Conservation (phyloP, 2,329 filamentous ascomycete species). For the Penicillium sp. region DNA sequence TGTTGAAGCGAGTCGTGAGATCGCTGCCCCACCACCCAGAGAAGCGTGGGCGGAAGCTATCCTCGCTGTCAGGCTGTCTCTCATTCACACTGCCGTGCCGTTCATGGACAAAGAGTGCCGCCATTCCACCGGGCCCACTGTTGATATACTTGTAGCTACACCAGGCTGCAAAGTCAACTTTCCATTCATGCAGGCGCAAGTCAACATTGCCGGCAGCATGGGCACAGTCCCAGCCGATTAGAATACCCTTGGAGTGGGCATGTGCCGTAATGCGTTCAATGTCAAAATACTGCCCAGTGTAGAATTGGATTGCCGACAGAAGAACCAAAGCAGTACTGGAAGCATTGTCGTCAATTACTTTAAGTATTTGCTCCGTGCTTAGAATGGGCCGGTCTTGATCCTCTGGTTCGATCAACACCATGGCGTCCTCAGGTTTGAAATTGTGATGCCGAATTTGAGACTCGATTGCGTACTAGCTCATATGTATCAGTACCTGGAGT, state of each 20-base stretch:
- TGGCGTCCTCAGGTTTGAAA: slow-evolving; percentile 62
- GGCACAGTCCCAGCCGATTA: slow-evolving; percentile 83
- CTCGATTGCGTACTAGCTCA: slow-evolving; percentile 69
- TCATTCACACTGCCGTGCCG: slow-evolving; percentile 55
- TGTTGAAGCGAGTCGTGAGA: slow-evolving; percentile 72
- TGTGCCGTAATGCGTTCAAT: slow-evolving; percentile 74
- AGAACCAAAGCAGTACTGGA: slow-evolving; percentile 71
- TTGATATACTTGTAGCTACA: slow-evolving; percentile 96
- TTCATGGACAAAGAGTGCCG: slow-evolving; percentile 76
- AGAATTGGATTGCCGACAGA: slow-evolving; percentile 86
- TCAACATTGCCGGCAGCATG: slow-evolving; percentile 84
- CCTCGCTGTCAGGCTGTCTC: slow-evolving; percentile 36
- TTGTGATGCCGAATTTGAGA: slow-evolving; percentile 74
- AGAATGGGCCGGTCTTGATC: slow-evolving; percentile 56
- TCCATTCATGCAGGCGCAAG: slow-evolving; percentile 77
- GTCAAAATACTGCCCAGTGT: slow-evolving; percentile 85
- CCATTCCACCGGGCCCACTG: slow-evolving; percentile 76
- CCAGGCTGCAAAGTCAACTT: slow-evolving; percentile 88
- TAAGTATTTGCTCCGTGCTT: slow-evolving; percentile 67
- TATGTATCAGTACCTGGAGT: slow-evolving; percentile 9
- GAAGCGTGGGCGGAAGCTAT: slow-evolving; percentile 63
- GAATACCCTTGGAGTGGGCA: slow-evolving; percentile 67
- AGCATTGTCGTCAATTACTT: slow-evolving; percentile 71
- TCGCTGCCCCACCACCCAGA: slow-evolving; percentile 86
- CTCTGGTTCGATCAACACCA: slow-evolving; percentile 70